Base-by-base conservation (phyloP, 2,329 filamentous ascomycete genomes). In the Lasiodiplodia theobromae region DNA sequence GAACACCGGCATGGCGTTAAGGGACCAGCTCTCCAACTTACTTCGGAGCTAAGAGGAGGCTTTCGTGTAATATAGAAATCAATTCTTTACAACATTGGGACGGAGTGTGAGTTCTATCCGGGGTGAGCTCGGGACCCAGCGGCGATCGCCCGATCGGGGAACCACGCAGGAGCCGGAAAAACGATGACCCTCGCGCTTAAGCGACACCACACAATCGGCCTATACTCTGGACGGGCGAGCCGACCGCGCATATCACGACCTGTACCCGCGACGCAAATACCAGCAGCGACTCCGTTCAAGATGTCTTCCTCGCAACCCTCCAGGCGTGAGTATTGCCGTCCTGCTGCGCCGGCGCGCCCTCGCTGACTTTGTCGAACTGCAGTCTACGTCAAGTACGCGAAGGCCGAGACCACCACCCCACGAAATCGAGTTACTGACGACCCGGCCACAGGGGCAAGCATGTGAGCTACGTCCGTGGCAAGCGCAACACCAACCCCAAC, bases 391-490 rank as follows among this genome's bases (percentile, higher is more conserved):
- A 68, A 68, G 66, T 68, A 62, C 66, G 64, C 21, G 47, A 40
- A 40, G 18, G 34, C 38, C 18, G 21, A 28, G 14, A 67, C 38
- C 47, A 3, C n/a, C 18, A n/a, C 40, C 38, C 44, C 16, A 54
- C 25, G 25, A 47, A 47, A 51, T 11, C 28, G 16, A 21, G 31
- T 34, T 68, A 51, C 34, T 68, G 56, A 68, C 49, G 34, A 31
- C 23, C 18, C 18, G 44, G n/a, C 12, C 38, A 23, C 69, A 96
- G 93, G 93, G 95, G 94, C 88, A 94, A 94, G 86, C 95, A 98
- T 91, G 87, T 98, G 86, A 95, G 92, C 87, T 97, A 97, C 89
- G 91, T 97, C 89, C 92, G 95, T 85, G 92, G 91, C 83, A 95
- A 96, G 88, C 92, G 93, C 86, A 91, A 88, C 86, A 94, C 91